These are phyloP conservation scores for Fusarium sp. DNA, from an alignment of 2,329 filamentous ascomycete species.

Conservation along the genomic window DNA sequence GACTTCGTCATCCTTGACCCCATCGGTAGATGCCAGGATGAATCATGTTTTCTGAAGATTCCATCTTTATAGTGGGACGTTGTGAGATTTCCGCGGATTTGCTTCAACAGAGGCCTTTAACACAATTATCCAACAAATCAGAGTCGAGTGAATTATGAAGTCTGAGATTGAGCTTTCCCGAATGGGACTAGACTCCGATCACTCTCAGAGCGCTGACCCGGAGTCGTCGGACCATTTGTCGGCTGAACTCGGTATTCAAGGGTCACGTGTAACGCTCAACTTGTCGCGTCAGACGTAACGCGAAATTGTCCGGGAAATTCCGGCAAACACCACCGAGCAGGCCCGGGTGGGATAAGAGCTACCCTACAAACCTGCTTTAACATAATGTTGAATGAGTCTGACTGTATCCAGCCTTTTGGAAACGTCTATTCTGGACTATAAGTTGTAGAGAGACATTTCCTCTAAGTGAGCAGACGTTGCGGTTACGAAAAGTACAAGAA, in stretches of 20 bases:
- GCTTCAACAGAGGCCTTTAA: background rate
- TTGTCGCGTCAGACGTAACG: background rate
- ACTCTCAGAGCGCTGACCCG: background rate
- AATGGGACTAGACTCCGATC: background rate
- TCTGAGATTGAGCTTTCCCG: background rate
- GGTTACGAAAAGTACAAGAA: accelerated
- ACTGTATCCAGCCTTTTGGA: background rate
- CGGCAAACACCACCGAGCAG: background rate
- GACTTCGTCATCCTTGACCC: background rate
- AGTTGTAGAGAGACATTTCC: accelerated
- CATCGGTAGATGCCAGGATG: background rate
- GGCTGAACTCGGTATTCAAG: background rate
- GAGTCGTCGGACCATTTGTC: background rate
- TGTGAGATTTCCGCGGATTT: conserved; percentile 1
- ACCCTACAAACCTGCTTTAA: background rate
- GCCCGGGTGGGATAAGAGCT: background rate
- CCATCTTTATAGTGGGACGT: background rate
- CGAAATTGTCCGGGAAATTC: background rate
- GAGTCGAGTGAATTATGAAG: background rate
- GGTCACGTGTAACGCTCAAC: background rate
- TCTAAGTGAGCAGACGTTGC: accelerated
- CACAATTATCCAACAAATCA: background rate
- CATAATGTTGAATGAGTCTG: background rate
- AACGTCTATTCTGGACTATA: background rate
- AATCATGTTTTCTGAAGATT: background rate